A percentile compares a stretch with the other conserved stretches of the same genome.
Evolutionary conservation across 768 basidiomycete genomes (phyloP).

Genomic region (Leccinum truebloodii): DNA sequence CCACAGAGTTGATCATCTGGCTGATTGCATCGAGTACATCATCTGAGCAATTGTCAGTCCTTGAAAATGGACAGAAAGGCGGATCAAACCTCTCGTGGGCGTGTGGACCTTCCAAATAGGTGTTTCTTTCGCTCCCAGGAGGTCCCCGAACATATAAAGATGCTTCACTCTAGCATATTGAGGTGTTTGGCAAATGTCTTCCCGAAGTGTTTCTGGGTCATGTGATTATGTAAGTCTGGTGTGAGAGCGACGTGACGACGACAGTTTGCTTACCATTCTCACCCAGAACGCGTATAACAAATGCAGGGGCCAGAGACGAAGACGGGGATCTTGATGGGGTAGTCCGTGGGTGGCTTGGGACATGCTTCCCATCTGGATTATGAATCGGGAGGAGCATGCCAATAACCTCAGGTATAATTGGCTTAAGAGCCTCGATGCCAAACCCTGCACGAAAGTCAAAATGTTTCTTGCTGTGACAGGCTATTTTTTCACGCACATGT

Average conservation of each 20-base stretch:
- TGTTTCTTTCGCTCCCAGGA: constrained; percentile 8
- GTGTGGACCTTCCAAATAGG: constrained; percentile 13
- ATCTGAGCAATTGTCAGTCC: neutral
- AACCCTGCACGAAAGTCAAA: constrained; percentile 7
- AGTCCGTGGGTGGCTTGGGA: neutral
- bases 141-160: constrained; percentile 16
- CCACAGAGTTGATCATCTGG: constrained; percentile 13
- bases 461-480: neutral
- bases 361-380: neutral
- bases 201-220: constrained; percentile 18
- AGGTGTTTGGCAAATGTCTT: constrained; percentile 17
- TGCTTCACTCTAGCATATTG: constrained; percentile 20
- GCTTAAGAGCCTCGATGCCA: constrained; percentile 13
- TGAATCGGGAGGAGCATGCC: constrained; percentile 14
- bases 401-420: constrained; percentile 11
- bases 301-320: constrained; percentile 16
- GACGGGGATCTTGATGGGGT: constrained; percentile 8
- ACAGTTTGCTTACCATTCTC: constrained; percentile 10
- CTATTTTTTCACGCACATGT: constrained; percentile 10
- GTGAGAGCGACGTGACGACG: neutral
- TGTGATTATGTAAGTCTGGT: neutral
- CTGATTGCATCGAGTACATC: constrained; percentile 10
- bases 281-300: constrained; percentile 15
- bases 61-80: too few species aligned
- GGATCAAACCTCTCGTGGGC: constrained; percentile 12